Conservation (phyloP, 371 early-diverging fungal species). For the Cokeromyces recurvatus region DNA sequence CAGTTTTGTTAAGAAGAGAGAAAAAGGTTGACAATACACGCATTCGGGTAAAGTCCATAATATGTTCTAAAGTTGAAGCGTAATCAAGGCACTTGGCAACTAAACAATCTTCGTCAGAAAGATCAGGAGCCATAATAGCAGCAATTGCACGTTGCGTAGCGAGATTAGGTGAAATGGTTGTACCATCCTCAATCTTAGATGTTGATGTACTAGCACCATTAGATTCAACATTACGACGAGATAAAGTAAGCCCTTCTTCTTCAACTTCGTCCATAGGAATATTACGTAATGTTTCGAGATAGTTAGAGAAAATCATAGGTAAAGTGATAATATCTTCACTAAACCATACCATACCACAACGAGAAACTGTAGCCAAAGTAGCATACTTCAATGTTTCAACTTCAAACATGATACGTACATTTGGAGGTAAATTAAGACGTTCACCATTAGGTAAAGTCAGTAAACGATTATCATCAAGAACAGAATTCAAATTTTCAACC, state of each 20-base stretch:
- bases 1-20: slow-evolving; percentile 86
- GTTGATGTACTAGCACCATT: slow-evolving; percentile 10
- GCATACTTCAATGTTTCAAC: slow-evolving; percentile 96
- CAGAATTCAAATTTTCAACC: slow-evolving; percentile 99
- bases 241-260: slow-evolving; percentile 49
- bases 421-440: slow-evolving; percentile 91
- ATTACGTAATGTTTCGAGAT: slow-evolving; percentile 74
- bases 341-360: slow-evolving; percentile 99
- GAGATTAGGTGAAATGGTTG: slow-evolving; percentile 56
- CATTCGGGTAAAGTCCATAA: slow-evolving; percentile 95
- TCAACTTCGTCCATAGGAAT: slow-evolving; percentile 83
- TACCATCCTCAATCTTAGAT: slow-evolving; percentile 46
- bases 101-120: slow-evolving; percentile 69
- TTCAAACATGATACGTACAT: slow-evolving; percentile 98
- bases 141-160: slow-evolving; percentile 75
- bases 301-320: slow-evolving; percentile 79
- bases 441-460: slow-evolving; percentile 99
- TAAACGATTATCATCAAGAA: slow-evolving; percentile 95
- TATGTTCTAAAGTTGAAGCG: slow-evolving; percentile 77
- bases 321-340: slow-evolving; percentile 86
- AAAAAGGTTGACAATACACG: slow-evolving; percentile 87
- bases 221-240: slow-evolving; percentile 3
- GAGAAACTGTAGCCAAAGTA: slow-evolving; percentile 97
- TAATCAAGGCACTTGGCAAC: slow-evolving; percentile 71
- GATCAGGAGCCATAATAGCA: slow-evolving; percentile 63